Percentiles rank a stretch among this genome's conserved stretches.
phyloP scores from a whole-genome alignment of 129 eudicot species.

The Escallonia rubra region DNA sequence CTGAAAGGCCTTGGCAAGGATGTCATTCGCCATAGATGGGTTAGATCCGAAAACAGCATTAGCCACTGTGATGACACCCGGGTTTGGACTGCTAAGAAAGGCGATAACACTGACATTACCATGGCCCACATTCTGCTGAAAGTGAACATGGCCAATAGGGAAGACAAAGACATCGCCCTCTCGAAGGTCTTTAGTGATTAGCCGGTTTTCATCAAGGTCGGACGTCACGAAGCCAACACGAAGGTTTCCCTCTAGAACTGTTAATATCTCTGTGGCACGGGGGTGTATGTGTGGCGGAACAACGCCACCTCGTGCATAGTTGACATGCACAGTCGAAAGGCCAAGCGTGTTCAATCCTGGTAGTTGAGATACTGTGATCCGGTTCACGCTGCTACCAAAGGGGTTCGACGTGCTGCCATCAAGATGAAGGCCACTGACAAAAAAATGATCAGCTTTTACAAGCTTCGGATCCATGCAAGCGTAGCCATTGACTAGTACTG shows the following conservation, averaged over 20 bases:
- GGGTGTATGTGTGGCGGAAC: constrained; percentile 1
- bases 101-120: neutral
- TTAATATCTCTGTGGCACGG: constrained; percentile 1
- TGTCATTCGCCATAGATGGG: neutral
- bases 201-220: neutral
- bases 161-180: neutral
- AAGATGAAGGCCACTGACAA: neutral
- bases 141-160: neutral
- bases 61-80: neutral
- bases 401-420: constrained; percentile 3
- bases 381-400: neutral
- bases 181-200: neutral
- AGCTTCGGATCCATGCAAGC: constrained; percentile 2
- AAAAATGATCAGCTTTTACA: neutral
- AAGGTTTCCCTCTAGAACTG: neutral
- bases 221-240: neutral
- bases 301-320: neutral
- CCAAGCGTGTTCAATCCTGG: constrained; percentile 1
- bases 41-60: neutral
- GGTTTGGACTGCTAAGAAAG: neutral
- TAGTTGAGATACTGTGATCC: neutral
- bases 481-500: neutral
- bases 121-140: neutral
- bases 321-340: neutral
- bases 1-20: neutral